phyloP scores from a whole-genome alignment of 73 alveolate genomes.

The Paramecium sexaurelia region DNA sequence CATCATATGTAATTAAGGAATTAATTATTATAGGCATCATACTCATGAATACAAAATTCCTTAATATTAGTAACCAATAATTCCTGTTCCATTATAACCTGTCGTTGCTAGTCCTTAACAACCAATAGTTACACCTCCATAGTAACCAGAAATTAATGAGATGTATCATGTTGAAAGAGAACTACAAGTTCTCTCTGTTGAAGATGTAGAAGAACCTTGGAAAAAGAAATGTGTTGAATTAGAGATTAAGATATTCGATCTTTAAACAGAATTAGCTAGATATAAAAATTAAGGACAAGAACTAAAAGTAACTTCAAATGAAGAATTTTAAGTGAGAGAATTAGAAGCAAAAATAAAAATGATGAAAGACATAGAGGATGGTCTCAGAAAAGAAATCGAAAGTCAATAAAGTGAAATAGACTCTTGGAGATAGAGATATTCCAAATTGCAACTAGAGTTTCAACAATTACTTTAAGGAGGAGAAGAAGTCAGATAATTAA shows the following conservation, averaged over 20 bases:
- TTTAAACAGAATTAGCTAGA: slow-evolving; percentile 39
- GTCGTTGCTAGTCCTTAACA: not conserved
- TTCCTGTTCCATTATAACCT: not conserved
- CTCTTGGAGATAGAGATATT: slow-evolving; percentile 44
- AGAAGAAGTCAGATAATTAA: slow-evolving; percentile 50
- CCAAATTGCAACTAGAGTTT: not conserved
- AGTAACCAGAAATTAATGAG: slow-evolving; percentile 32
- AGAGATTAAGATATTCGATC: slow-evolving; percentile 17
- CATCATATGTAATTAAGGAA: not conserved
- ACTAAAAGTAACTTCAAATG: not conserved
- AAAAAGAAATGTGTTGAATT: slow-evolving; percentile 42
- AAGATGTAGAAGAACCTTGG: slow-evolving; percentile 58
- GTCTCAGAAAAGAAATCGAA: not conserved
- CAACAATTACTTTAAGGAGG: not conserved
- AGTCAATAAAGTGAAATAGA: slow-evolving; percentile 18
- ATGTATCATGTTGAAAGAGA: slow-evolving; percentile 54
- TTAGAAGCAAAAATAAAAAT: slow-evolving; percentile 1
- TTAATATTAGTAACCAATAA: not conserved
- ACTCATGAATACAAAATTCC: slow-evolving; percentile 56
- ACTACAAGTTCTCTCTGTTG: slow-evolving; percentile 43
- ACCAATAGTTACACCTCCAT: not conserved
- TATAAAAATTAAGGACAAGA: slow-evolving; percentile 35
- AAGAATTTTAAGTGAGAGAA: slow-evolving; percentile 15
- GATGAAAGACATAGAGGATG: slow-evolving; percentile 10
- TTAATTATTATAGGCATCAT: not conserved